These are phyloP conservation scores for Trifolium subterraneum DNA, from an alignment of 306 rosid genomes.

Conservation along the genomic window DNA sequence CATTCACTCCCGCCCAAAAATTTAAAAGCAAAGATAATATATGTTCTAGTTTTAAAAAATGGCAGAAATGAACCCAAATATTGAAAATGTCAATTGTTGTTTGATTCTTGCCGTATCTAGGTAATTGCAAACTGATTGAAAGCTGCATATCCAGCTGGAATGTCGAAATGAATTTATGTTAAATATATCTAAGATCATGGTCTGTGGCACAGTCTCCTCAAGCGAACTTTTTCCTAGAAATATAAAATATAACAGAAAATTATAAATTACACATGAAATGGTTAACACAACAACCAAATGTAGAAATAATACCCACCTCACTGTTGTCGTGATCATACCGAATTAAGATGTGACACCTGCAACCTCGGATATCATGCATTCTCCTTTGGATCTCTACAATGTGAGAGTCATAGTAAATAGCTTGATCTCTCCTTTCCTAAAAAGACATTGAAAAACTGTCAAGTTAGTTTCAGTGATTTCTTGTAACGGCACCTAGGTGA, in stretches of 20 bases:
- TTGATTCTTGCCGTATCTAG: constrained; percentile 5
- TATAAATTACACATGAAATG: not conserved
- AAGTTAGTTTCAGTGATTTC: constrained; percentile 33
- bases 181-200: constrained; percentile 45
- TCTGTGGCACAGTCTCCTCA: constrained; percentile 82
- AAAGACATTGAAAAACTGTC: constrained; percentile 26
- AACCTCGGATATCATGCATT: constrained; percentile 95
- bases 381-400: constrained; percentile 75
- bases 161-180: constrained; percentile 5
- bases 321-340: constrained; percentile 77
- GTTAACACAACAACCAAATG: not conserved
- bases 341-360: constrained; percentile 82
- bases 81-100: constrained; percentile 14
- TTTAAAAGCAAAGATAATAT: not conserved
- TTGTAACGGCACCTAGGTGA: not conserved
- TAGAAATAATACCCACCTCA: constrained; percentile 60
- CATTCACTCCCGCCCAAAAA: constrained; percentile 5
- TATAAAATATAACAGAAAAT: not conserved
- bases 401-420: constrained; percentile 84
- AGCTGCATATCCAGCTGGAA: constrained; percentile 1
- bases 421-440: constrained; percentile 90
- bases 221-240: constrained; percentile 77
- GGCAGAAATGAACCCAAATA: not conserved
- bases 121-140: not conserved
- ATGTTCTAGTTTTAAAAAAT: constrained; percentile 14